Evolutionary conservation across 805 yeast species (phyloP), one percentile per base, ranked within the genome.

Genomic region (Teunomyces aglyptinius): DNA sequence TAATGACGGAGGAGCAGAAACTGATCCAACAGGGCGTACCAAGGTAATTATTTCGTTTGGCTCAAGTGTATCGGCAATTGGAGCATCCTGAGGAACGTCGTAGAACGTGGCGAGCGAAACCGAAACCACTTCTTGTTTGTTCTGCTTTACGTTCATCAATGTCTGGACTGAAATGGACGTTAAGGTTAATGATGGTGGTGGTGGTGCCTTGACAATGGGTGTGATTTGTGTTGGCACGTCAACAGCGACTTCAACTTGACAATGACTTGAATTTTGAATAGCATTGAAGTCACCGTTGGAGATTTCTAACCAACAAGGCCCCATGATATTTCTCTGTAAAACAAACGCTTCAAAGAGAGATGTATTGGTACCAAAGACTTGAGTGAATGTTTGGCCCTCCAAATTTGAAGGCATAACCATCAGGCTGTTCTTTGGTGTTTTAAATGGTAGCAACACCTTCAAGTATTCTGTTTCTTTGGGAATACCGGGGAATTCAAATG

Each of bases 271-370:
- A 57, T 83, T 85, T 44, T 75, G 77, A 34, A 84, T 64, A 0
- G 80, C 63, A 19, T 64, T 61, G 55, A 86, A 85, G 50, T 84
- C 82, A 41, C 84, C 85, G 43, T 79, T 76, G 36, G 76, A 71
- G 44, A 94, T 74, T 41, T 86, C 86, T 44, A 94, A 71, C 99
- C 99, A 94, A 63, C 98, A 90, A 3, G 99, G 99, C 7, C 99
- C 99, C 97, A 89, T 91, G 38, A 94, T 76, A 55, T 85, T 83
- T 55, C 87, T 76, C 63, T 85, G 89, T 20, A 91, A 57, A 8
- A 89, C 94, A 65, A 94, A 89, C 10, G 88, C 76, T 70, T 94
- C 99, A 63, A 94, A 90, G 19, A 88, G 71, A 46, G 77, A 76
- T 2, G 94, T 65, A 49, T 75, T 80, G 2, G 88, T 75, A 42